Evolutionary conservation across 805 yeast genomes (phyloP).

Genomic region (Candida coleopterorum): DNA sequence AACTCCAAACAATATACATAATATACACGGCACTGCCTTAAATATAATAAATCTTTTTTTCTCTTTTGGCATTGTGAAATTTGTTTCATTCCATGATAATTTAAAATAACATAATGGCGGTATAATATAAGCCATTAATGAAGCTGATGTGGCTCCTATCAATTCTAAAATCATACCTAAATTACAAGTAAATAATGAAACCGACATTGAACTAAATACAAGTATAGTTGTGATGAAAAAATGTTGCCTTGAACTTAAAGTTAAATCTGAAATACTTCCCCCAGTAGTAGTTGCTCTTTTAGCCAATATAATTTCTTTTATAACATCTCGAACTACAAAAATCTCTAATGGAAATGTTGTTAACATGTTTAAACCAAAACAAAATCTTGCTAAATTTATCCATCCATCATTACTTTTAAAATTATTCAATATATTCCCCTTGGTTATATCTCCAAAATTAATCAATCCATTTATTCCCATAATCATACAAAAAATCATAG

Average conservation of each 20-base stretch:
- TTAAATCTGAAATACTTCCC: constrained; percentile 33
- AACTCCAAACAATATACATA: constrained; percentile 67
- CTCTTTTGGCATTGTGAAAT: constrained; percentile 22
- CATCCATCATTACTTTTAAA: constrained; percentile 70
- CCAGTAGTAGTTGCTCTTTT: constrained; percentile 12
- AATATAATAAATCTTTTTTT: constrained; percentile 23
- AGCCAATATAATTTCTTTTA: constrained; percentile 54
- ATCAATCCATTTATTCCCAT: constrained; percentile 79
- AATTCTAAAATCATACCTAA: constrained; percentile 85
- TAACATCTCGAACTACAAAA: constrained; percentile 83
- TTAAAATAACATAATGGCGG: constrained; percentile 83
- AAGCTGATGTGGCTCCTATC: constrained; percentile 91
- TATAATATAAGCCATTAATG: constrained; percentile 83
- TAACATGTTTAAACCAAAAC: constrained; percentile 89
- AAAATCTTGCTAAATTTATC: constrained; percentile 82
- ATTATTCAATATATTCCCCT: constrained; percentile 85
- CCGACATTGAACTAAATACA: constrained; percentile 65
- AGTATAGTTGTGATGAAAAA: constrained; percentile 58
- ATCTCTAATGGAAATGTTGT: constrained; percentile 89
- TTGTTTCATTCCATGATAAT: constrained; percentile 44
- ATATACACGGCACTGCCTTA: constrained; percentile 53
- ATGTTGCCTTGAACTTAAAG: constrained; percentile 48
- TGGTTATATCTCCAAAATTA: constrained; percentile 70
- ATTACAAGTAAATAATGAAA: constrained; percentile 78
- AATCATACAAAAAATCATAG: constrained; percentile 70